A percentile compares a stretch with the other conserved stretches of the same genome.
Evolutionary conservation across 2,329 filamentous ascomycete genomes (phyloP).

Genomic region (Fusarium sarcochroum): DNA sequence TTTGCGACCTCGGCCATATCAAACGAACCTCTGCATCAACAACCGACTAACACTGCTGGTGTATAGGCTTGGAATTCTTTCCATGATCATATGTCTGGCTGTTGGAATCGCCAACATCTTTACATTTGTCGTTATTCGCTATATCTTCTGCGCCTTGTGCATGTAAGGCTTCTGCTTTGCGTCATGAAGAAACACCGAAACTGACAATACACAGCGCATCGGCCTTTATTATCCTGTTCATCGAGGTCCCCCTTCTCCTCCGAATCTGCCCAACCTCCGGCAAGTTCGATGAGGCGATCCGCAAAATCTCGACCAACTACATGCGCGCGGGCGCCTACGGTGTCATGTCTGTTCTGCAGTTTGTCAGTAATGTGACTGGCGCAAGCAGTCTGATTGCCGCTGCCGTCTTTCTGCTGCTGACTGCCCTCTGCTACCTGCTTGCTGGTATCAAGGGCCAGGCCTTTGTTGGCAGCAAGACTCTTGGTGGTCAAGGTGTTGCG

Average conservation of each 20-base stretch:
- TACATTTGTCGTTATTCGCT: slow-evolving; percentile 62
- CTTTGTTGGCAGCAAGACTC: slow-evolving; percentile 93
- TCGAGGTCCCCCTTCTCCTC: slow-evolving; percentile 93
- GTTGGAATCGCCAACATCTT: slow-evolving; percentile 79
- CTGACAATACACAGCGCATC: slow-evolving; percentile 67
- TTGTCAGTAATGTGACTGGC: slow-evolving; percentile 78
- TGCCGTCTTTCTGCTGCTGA: slow-evolving; percentile 83
- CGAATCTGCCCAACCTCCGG: slow-evolving; percentile 97
- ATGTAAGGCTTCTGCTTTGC: slow-evolving; percentile 60
- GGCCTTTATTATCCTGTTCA: slow-evolving; percentile 82
- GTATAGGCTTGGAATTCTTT: slow-evolving; percentile 75
- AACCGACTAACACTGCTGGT: slow-evolving; percentile 24
- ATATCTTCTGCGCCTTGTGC: slow-evolving; percentile 67
- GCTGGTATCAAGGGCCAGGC: slow-evolving; percentile 86
- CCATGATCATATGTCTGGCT: slow-evolving; percentile 79
- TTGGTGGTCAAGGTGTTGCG: slow-evolving; percentile 92
- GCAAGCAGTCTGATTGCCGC: slow-evolving; percentile 86
- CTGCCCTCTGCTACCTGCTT: slow-evolving; percentile 83
- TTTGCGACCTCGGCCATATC: slow-evolving; percentile 17
- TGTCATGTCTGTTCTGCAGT: slow-evolving; percentile 86
- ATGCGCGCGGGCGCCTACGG: slow-evolving; percentile 92
- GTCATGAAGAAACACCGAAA: background rate
- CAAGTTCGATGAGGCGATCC: slow-evolving; percentile 90
- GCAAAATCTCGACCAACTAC: slow-evolving; percentile 94
- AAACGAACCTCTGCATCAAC: slow-evolving; percentile 15